A percentile compares a stretch with the other conserved stretches of the same genome.
Evolutionary conservation across 2,329 filamentous ascomycete genomes (phyloP).

Genomic region (Colletotrichum cuscutae): DNA sequence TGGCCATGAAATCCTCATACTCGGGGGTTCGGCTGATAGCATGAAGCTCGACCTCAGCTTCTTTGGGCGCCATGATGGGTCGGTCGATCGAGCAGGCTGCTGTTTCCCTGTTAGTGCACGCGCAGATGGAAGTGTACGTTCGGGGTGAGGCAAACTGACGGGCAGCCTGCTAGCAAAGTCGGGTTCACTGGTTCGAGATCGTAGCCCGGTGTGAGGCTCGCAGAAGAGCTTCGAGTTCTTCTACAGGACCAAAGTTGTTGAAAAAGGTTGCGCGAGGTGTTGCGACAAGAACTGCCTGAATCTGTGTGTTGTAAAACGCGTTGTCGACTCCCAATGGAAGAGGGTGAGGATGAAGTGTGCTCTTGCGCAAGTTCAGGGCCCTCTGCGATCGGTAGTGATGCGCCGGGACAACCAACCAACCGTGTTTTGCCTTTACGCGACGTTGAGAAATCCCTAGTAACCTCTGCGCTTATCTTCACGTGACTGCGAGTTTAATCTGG

Average conservation of each 20-base stretch:
- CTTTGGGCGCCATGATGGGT: constrained; percentile 28
- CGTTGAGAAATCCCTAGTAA: constrained; percentile 26
- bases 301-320: neutral
- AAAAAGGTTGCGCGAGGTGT: neutral
- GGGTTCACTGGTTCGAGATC: neutral
- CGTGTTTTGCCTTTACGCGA: constrained; percentile 33
- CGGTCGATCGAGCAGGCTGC: neutral
- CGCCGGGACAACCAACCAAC: constrained; percentile 21
- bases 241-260: neutral
- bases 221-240: neutral
- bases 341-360: constrained; percentile 5
- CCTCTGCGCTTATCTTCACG: constrained; percentile 18
- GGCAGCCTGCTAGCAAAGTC: neutral
- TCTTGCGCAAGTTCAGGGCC: constrained; percentile 25
- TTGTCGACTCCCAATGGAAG: constrained; percentile 1
- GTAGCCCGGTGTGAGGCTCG: neutral
- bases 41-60: constrained; percentile 49
- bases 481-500: neutral
- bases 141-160: neutral
- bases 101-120: neutral
- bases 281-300: neutral
- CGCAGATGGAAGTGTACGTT: neutral
- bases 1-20: constrained; percentile 82
- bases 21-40: constrained; percentile 72
- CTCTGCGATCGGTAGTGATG: constrained; percentile 33